These are phyloP conservation scores for Liriodendron chinense DNA, from an alignment of 164 flowering plant genomes.

Conservation along the genomic window DNA sequence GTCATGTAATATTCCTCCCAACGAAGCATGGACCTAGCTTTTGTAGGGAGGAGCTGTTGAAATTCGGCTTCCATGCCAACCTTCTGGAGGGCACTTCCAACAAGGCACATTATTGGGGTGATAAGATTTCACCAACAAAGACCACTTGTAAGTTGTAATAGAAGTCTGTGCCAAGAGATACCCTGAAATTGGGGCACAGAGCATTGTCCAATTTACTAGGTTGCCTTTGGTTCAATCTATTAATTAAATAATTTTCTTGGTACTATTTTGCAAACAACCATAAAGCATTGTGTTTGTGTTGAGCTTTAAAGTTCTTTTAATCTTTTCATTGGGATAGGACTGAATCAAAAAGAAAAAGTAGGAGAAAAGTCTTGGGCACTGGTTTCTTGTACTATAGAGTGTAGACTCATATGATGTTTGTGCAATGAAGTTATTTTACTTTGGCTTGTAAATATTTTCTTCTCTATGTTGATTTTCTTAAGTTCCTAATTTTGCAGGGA, in stretches of 20 bases:
- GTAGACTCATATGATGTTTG: neutral
- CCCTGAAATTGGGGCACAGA: no score
- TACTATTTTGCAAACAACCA: neutral
- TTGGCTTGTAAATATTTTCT: neutral
- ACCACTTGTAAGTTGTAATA: no score
- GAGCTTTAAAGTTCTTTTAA: neutral
- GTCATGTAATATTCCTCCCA: no score
- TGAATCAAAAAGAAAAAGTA: neutral
- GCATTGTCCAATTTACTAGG: no score
- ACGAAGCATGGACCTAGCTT: no score
- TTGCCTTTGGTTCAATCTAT: no score
- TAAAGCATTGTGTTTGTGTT: neutral
- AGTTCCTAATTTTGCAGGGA: conserved; percentile 50
- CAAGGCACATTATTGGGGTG: no score
- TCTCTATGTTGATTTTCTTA: neutral
- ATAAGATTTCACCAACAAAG: no score
- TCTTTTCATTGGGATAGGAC: neutral
- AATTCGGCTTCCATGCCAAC: no score
- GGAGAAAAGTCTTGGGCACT: neutral
- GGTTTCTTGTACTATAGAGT: neutral
- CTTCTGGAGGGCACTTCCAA: no score
- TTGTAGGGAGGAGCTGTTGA: no score
- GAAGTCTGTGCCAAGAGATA: no score
- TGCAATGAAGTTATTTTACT: neutral
- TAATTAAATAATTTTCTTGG: neutral